These are phyloP conservation scores for Aspergillus alliaceus DNA, from an alignment of 2,329 filamentous ascomycete species.

Conservation along the genomic window DNA sequence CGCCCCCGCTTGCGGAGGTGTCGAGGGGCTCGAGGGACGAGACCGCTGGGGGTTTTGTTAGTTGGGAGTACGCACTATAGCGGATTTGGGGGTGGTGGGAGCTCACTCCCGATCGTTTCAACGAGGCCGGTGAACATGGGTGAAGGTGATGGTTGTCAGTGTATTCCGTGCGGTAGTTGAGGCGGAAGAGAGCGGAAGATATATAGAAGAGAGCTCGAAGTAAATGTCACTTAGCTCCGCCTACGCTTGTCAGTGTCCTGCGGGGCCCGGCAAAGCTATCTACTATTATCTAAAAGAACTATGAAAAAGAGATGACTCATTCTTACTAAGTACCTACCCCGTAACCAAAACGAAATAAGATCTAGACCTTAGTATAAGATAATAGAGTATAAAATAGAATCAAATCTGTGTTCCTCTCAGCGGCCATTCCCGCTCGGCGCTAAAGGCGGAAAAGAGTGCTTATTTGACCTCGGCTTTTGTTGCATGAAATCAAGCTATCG, in stretches of 20 bases:
- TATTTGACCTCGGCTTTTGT: constrained; percentile 26
- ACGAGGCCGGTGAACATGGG: constrained; percentile 97
- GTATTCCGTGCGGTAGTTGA: not conserved
- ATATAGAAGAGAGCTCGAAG: not conserved
- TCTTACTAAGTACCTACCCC: too few relatives aligned
- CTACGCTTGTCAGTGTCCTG: not conserved
- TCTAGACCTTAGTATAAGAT: not conserved
- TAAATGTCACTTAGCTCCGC: not conserved
- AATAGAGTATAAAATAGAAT: not conserved
- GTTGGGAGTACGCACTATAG: not conserved
- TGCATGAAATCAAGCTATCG: not conserved
- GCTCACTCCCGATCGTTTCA: constrained; percentile 86
- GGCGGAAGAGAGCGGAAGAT: not conserved
- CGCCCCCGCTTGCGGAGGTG: constrained; percentile 66
- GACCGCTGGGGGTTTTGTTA: constrained; percentile 61
- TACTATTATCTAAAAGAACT: too few relatives aligned
- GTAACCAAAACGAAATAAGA: not conserved
- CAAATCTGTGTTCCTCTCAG: not conserved
- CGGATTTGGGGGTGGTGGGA: constrained; percentile 25
- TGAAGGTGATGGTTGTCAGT: constrained; percentile 24
- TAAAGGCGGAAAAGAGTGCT: constrained; percentile 6
- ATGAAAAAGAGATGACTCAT: too few relatives aligned
- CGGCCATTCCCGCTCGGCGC: not conserved
- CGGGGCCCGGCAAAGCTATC: too few relatives aligned
- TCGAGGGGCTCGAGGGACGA: constrained; percentile 78